phyloP scores from a whole-genome alignment of 2,329 filamentous ascomycete species.

The Diaporthe vexans region DNA sequence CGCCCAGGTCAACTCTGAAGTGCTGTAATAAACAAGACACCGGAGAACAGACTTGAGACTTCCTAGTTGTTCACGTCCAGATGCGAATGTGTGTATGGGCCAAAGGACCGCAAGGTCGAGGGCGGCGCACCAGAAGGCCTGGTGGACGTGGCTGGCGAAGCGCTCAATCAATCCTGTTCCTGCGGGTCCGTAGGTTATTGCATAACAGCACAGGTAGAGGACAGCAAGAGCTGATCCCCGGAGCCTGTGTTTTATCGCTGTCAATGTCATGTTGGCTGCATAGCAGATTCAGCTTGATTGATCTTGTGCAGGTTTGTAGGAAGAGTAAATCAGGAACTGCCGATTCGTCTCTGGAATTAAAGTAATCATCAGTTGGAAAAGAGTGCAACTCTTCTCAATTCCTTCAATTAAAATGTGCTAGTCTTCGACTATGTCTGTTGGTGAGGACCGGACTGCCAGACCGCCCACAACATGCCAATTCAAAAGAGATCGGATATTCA shows the following conservation, averaged over 20 bases:
- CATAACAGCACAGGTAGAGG: not conserved
- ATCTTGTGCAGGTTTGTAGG: not conserved
- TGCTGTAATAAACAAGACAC: not conserved
- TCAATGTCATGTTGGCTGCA: not conserved
- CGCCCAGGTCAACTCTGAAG: not conserved
- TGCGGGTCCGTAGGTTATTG: not conserved
- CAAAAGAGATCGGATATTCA: too few species aligned
- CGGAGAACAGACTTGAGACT: not conserved
- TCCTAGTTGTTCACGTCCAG: too few species aligned
- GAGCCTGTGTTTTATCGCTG: not conserved
- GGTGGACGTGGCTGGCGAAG: not conserved
- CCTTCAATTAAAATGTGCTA: not conserved
- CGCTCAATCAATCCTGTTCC: not conserved
- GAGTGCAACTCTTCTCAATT: not conserved
- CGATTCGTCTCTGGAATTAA: too few species aligned
- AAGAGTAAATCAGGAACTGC: too few species aligned
- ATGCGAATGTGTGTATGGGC: not conserved
- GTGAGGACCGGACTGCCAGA: conserved; percentile 1
- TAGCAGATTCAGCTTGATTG: not conserved
- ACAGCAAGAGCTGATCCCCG: not conserved
- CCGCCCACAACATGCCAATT: not conserved
- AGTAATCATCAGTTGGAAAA: not conserved
- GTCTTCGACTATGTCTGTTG: not conserved
- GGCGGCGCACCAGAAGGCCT: not conserved
- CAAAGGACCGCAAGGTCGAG: not conserved